Evolutionary conservation across 1,284 basidiomycete species (phyloP), one percentile per base, ranked within the genome.

Genomic region (Cutaneotrichosporon cavernicola): DNA sequence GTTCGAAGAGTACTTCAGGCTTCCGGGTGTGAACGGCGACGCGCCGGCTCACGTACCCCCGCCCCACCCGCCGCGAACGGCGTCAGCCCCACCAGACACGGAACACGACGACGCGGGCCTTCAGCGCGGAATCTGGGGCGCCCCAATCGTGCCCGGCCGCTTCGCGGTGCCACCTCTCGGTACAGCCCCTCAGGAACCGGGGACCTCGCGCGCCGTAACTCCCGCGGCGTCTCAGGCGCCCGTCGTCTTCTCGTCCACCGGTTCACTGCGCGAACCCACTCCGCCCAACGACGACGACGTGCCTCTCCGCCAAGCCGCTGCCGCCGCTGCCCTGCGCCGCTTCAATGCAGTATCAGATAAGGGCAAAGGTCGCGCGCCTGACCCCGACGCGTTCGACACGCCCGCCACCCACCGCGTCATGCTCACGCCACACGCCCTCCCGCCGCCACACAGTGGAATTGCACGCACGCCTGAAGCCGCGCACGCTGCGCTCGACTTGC

Each of bases 401-500:
- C 40, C 56, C 38, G 65, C 58, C 10, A 68, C 61, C 1, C 65
- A 60, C 58, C 57, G 56, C 30, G 62, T 65, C 11, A 64, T 58
- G 58, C 65, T 70, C 43, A 64, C 65, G 9, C 59, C 61, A 13
- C 60, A 38, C 16, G 36, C 53, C 10, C 26, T 31, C 0, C 46
- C 56, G 6, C 26, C 13, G n/a, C 53, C 30, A 21, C 51, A 34
- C 34, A 50, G 36, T 10, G 36, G 38, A 21, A 26, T 18, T 5
- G 9, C 47, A 4, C 47, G 58, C 8, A 56, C 60, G 2, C 56
- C 63, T 16, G 62, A 64, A 34, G 67, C 40, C 5, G 62, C 56
- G 40, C 82, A 90, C 56, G 88, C 58, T 1, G 89, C 89, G 5
- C 89, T 95, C 56, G 90, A 93, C 68, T 90, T 92, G 76, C 85